Evolutionary conservation across 192 early-diverging fungal species (phyloP), one percentile per base, ranked within the genome.

Genomic region (Linnemannia exigua): DNA sequence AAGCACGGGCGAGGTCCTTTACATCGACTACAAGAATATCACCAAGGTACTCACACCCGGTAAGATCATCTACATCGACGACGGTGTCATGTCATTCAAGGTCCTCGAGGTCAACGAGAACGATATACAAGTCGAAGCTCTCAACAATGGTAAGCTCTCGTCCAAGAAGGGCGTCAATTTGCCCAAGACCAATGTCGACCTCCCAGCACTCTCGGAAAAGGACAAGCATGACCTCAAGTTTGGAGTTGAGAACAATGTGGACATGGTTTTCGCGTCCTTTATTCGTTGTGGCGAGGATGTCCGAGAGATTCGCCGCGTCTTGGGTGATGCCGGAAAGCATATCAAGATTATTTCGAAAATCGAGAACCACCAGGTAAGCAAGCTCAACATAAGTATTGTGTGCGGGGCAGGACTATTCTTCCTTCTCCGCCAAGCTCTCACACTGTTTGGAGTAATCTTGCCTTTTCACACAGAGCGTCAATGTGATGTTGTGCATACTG

Each of bases 281-380:
- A 97, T 98, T 88, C 95, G 97, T 44, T 93, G 94, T 72, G 97
- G 95, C 22, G 89, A 95, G 75, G 97, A 98, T 88, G 95, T 98
- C 71, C 89, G 91, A 74, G 96, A 97, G 79, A 97, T 98, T 88
- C 94, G 97, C 77, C 89, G 91, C 46, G 91, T 96, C 72, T 91
- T 98, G 74, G 94, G 94, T 70, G 92, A 93, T 41, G 88, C 89
- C 52, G 95, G 95, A 61, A 94, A 93, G 79, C 79, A 92, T 77
- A 97, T 98, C 92, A 96, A 97, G 93, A 97, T 98, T 79, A 97
- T 99, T 37, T 94, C 93, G 77, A 99, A 99, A 93, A 97, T 99
- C 81, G 97, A 98, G 89, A 96, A 95, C 77, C 95, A 96, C 77
- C 84, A 86, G 78, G 83, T 76, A 76, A 36, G 44, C 66, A 78